Evolutionary conservation across 345 rosid species (phyloP), one percentile per base, ranked within the genome.

Genomic region (Raphanus raphanistrum): DNA sequence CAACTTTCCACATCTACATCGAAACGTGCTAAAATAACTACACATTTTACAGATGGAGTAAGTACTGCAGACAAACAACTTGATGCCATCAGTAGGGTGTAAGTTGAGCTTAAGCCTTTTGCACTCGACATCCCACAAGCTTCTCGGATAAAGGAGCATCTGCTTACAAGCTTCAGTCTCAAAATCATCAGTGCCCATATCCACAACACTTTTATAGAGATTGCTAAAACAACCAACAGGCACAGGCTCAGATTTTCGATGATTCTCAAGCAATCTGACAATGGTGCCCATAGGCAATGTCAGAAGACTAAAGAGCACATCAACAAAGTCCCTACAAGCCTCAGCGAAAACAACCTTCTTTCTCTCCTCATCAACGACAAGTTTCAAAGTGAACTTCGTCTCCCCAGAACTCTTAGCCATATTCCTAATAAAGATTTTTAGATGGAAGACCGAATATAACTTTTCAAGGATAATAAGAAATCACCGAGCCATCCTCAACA

Each of bases 241-340:
- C 7, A 60, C 10, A 28, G 16, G 0, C 36, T 61, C 38, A 29
- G 65, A 29, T 61, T 61, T 61, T 29, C 21, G 38, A 29, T 61
- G 65, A 2, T 61, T 29, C 65, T 61, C 21, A 29, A 61, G 65
- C 38, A 61, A 61, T 61, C 65, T 61, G 11, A 61, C 65, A 61
- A 61, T 61, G 38, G 38, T 61, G 10, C 65, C 65, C 38, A 61
- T 29, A 2, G 65, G 65, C 21, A 61, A 38, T 13, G 65, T 61
- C 65, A 61, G 65, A 61, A 61, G 21, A 8, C 65, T 61, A 0
- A 61, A 29, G 65, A 61, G 65, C 17, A 61, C 65, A 61, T 61
- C 65, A 61, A 61, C 65, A 13, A 61, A 61, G 16, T 61, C 65
- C 4, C 36, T 58, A 26, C 63, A 58, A 58, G 63, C 63, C 13